Evolutionary conservation across 129 eudicot species (phyloP).

Genomic region (Helianthus tuberosus): DNA sequence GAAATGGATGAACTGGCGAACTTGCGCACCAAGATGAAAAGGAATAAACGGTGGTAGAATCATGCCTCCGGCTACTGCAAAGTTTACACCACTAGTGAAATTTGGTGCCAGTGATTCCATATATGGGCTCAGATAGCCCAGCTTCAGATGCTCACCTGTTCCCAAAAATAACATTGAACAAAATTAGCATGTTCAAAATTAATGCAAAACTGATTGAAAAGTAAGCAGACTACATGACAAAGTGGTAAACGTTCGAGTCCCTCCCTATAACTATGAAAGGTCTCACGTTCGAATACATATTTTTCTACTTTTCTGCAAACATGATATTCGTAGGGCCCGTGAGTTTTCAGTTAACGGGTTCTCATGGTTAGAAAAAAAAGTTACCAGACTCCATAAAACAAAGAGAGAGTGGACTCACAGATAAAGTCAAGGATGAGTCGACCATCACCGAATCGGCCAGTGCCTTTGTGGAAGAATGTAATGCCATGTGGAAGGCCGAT

Average conservation of each 20-base stretch:
- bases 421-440: conserved; percentile 43
- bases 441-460: conserved; percentile 48
- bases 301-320: no score
- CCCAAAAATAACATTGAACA: neutral
- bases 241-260: no score
- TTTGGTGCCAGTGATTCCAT: conserved; percentile 47
- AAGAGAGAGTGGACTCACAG: conserved; percentile 18
- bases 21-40: conserved; percentile 40
- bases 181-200: neutral
- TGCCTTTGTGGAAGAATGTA: conserved; percentile 47
- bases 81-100: conserved; percentile 45
- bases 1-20: conserved; percentile 39
- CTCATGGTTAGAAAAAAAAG: no score
- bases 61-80: conserved; percentile 49
- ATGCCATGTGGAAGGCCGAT: conserved; percentile 48
- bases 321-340: no score
- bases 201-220: no score
- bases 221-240: no score
- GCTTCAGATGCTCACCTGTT: conserved; percentile 42
- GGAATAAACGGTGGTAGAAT: conserved; percentile 35
- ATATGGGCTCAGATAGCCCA: conserved; percentile 41
- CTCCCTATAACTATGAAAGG: no score
- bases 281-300: no score
- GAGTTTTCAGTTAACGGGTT: neutral
- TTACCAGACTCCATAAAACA: neutral